Evolutionary conservation across 371 early-diverging fungal genomes (phyloP).

Genomic region (Dinochytrium kinnereticum): DNA sequence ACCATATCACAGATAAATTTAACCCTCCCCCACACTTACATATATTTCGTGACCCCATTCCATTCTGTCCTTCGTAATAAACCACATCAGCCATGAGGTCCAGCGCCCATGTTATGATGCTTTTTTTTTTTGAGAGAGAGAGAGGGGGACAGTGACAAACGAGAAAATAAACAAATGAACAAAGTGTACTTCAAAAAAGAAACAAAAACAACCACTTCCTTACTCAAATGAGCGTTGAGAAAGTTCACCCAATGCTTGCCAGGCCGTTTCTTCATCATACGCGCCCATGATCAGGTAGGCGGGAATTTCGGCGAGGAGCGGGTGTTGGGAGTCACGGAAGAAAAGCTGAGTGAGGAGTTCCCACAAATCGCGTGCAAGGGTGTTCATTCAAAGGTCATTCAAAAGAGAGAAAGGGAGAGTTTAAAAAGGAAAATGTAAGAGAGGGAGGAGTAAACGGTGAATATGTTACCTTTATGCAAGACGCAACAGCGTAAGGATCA

Average conservation of each 20-base stretch:
- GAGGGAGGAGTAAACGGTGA: too few species aligned
- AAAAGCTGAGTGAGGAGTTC: too few species aligned
- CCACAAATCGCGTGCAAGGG: too few species aligned
- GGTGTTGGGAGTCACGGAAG: slow-evolving; percentile 25
- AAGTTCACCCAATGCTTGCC: slow-evolving; percentile 6
- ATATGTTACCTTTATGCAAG: slow-evolving; percentile 23
- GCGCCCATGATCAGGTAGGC: slow-evolving; percentile 20
- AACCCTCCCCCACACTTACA: slow-evolving; percentile 23
- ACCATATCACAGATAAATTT: too few species aligned
- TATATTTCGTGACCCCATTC: slow-evolving; percentile 27
- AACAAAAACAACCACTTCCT: slow-evolving; percentile 8
- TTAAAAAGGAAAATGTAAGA: background rate
- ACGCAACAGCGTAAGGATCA: slow-evolving; percentile 21
- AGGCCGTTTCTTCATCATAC: slow-evolving; percentile 21
- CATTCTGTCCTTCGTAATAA: slow-evolving; percentile 25
- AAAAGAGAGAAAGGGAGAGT: background rate
- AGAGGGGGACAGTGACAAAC: too few species aligned
- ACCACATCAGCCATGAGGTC: slow-evolving; percentile 31
- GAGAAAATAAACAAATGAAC: too few species aligned
- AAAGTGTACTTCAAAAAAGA: slow-evolving; percentile 5
- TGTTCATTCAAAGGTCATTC: too few species aligned
- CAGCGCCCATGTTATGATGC: slow-evolving; percentile 34
- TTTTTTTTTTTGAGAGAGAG: too few species aligned
- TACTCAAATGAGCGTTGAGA: slow-evolving; percentile 23
- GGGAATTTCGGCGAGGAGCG: slow-evolving; percentile 24